These are phyloP conservation scores for Collybia sp. DNA, from an alignment of 768 basidiomycete species.

Conservation along the genomic window DNA sequence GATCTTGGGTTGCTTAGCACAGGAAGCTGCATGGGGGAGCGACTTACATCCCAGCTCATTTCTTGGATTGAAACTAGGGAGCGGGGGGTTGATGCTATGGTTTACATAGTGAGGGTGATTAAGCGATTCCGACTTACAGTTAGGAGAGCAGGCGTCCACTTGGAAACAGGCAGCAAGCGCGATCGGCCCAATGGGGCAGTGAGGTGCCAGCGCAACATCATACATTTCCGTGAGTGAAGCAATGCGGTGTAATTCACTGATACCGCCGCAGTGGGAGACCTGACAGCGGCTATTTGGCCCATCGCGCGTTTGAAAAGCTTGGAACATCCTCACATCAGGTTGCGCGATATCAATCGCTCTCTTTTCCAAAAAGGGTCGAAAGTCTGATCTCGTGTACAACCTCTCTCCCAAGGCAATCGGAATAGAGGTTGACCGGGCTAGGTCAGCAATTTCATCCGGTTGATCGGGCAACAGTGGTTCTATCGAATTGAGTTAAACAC, in stretches of 20 bases:
- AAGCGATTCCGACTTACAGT: slow-evolving; percentile 36
- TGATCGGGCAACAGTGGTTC: slow-evolving; percentile 59
- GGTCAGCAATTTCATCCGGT: slow-evolving; percentile 56
- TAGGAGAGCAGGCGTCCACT: slow-evolving; percentile 51
- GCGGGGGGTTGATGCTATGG: not conserved
- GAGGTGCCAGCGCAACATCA: slow-evolving; percentile 68
- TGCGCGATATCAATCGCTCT: slow-evolving; percentile 66
- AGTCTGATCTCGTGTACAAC: slow-evolving; percentile 57
- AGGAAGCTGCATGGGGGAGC: not conserved
- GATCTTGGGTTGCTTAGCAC: slow-evolving; percentile 30
- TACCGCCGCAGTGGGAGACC: slow-evolving; percentile 59
- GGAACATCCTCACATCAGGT: slow-evolving; percentile 45
- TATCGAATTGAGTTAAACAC: slow-evolving; percentile 8
- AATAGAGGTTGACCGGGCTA: slow-evolving; percentile 46
- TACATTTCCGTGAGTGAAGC: slow-evolving; percentile 60
- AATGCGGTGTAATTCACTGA: slow-evolving; percentile 53
- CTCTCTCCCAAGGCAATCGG: slow-evolving; percentile 64
- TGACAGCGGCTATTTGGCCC: slow-evolving; percentile 9
- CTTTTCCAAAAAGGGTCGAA: slow-evolving; percentile 59
- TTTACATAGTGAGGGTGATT: not conserved
- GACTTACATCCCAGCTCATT: slow-evolving; percentile 53
- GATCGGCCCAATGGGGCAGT: slow-evolving; percentile 69
- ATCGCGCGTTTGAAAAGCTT: not conserved
- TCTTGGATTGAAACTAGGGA: slow-evolving; percentile 53
- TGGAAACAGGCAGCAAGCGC: slow-evolving; percentile 70